Conservation (phyloP, 179 eudicot species). For the Sideroxylon spinosum region DNA sequence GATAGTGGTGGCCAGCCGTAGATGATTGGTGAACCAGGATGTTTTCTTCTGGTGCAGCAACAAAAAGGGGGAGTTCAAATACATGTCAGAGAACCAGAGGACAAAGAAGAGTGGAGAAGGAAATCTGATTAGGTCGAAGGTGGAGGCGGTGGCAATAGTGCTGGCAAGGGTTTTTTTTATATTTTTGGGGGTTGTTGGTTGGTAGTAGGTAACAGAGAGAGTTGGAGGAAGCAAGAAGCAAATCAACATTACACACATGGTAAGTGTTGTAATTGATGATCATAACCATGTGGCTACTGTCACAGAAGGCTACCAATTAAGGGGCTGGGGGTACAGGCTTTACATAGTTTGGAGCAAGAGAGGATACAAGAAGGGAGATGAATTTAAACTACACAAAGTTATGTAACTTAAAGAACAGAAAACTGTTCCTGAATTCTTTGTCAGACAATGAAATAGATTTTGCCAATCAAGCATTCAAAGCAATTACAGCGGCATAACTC, state of each 20-base stretch:
- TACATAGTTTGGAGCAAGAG: no score
- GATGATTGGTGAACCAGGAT: background rate
- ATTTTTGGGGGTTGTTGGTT: no score
- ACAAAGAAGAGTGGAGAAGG: no score
- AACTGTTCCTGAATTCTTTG: no score
- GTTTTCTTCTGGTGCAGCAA: background rate
- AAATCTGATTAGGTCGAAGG: no score
- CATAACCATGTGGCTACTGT: background rate
- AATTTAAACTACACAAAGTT: no score
- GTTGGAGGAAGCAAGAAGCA: background rate
- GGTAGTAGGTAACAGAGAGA: no score
- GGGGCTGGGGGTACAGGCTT: no score
- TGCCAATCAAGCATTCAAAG: background rate
- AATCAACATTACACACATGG: background rate
- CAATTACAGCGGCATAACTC: background rate
- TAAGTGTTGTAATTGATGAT: background rate
- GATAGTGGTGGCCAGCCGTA: background rate
- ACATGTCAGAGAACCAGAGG: background rate
- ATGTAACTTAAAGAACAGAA: no score
- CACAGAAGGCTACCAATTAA: background rate
- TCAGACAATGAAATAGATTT: background rate
- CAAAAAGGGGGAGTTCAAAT: background rate
- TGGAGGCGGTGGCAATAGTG: no score
- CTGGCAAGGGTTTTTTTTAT: no score
- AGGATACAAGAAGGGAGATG: no score